phyloP scores from a whole-genome alignment of 129 eudicot genomes.

The sunflower (Helianthus annuus) region DNA sequence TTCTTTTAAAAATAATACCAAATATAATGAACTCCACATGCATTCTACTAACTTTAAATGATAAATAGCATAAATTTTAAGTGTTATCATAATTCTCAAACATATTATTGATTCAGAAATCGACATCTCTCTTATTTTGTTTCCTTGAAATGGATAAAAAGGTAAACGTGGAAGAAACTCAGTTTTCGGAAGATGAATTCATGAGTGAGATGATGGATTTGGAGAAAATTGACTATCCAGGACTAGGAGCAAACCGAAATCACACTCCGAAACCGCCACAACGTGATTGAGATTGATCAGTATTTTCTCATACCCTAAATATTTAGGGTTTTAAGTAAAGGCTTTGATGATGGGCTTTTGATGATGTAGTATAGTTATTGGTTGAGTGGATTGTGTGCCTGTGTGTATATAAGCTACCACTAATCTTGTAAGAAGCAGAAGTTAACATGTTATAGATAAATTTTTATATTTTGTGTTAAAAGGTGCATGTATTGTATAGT shows the following conservation, averaged over 20 bases:
- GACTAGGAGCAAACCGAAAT: conserved; percentile 50
- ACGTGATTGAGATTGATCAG: conserved; percentile 21
- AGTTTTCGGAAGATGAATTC: conserved; percentile 26
- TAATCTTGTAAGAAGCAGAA: conserved; percentile 27
- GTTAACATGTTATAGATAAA: conserved; percentile 23
- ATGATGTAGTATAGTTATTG: conserved; percentile 24
- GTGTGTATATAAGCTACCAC: conserved; percentile 23
- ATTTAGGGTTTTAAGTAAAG: conserved; percentile 21
- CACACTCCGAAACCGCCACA: conserved; percentile 56
- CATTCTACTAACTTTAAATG: too few species aligned
- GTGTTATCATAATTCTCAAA: too few species aligned
- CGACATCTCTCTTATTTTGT: background rate
- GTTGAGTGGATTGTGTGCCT: conserved; percentile 23
- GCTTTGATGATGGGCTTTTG: background rate
- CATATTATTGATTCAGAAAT: too few species aligned
- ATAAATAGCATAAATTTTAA: too few species aligned
- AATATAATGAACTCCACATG: too few species aligned
- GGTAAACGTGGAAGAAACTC: conserved; percentile 33
- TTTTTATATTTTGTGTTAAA: conserved; percentile 15
- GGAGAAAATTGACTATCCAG: conserved; percentile 55
- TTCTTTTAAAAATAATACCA: too few species aligned
- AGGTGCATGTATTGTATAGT: background rate
- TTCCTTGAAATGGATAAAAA: conserved; percentile 22
- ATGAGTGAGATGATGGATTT: conserved; percentile 48
- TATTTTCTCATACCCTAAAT: conserved; percentile 12